These are phyloP conservation scores for Saccharomycopsis sp. DNA, from an alignment of 805 yeast genomes.

Conservation along the genomic window DNA sequence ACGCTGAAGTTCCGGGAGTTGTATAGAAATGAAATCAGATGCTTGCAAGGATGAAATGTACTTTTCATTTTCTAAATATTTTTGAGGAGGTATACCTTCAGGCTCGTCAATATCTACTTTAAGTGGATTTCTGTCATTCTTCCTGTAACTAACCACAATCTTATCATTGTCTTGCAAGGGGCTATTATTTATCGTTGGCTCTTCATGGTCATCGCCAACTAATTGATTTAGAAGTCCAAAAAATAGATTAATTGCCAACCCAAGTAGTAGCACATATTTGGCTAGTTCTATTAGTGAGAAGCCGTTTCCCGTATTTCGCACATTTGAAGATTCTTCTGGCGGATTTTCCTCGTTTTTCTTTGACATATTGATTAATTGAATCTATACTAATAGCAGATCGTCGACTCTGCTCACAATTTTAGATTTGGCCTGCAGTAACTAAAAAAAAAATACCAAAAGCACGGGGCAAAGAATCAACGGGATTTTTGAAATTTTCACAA, in stretches of 20 bases:
- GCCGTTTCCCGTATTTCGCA: no score
- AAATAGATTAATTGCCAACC: constrained; percentile 1
- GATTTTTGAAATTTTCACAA: no score
- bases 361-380: no score
- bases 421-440: no score
- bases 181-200: background rate
- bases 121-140: background rate
- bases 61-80: constrained; percentile 2
- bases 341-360: no score
- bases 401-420: no score
- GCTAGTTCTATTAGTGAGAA: background rate
- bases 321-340: no score
- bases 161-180: background rate
- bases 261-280: background rate
- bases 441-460: no score
- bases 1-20: constrained; percentile 1
- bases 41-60: constrained; percentile 8
- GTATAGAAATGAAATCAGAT: constrained; percentile 1
- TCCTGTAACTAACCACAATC: no score
- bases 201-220: background rate
- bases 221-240: background rate
- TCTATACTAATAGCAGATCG: no score
- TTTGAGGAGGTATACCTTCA: constrained; percentile 5
- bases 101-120: background rate
- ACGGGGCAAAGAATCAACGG: no score